Percentiles rank a stretch among this genome's conserved stretches.
phyloP scores from a whole-genome alignment of 768 basidiomycete genomes.

The Mrakia hoshinonis region DNA sequence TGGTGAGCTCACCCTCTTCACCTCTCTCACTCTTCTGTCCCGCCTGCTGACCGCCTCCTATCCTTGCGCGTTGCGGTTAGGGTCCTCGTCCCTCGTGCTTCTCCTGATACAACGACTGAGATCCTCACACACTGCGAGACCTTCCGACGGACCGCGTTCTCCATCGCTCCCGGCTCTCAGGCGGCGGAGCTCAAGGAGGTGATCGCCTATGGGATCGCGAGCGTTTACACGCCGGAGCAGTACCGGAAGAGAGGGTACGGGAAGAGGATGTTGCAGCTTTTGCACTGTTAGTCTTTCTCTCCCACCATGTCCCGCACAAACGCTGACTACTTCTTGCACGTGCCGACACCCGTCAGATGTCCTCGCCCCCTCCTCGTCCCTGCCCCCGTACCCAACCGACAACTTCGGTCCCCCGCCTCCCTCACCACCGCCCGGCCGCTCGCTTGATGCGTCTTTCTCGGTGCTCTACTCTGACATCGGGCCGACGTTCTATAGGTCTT shows the following conservation, averaged over 20 bases:
- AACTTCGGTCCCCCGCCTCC: background rate
- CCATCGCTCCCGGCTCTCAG: background rate
- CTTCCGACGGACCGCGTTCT: slow-evolving; percentile 9
- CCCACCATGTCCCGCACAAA: background rate
- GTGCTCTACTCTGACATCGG: slow-evolving; percentile 27
- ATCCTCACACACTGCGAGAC: slow-evolving; percentile 24
- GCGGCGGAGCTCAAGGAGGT: background rate
- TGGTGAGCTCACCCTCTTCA: background rate
- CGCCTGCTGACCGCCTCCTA: background rate
- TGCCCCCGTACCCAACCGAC: slow-evolving; percentile 7
- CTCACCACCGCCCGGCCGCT: background rate
- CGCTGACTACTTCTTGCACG: background rate
- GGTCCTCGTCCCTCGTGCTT: slow-evolving; percentile 16
- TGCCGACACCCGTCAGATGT: slow-evolving; percentile 7
- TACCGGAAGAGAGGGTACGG: slow-evolving; percentile 15
- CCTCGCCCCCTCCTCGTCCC: background rate
- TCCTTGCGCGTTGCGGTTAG: background rate
- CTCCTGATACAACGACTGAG: background rate
- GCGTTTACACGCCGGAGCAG: slow-evolving; percentile 8
- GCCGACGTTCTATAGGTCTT: slow-evolving; percentile 11
- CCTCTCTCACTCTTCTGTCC: background rate
- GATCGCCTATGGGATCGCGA: slow-evolving; percentile 17
- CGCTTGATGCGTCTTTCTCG: slow-evolving; percentile 5
- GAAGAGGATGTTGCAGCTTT: slow-evolving; percentile 8
- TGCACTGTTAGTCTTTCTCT: slow-evolving; percentile 15